Base-by-base conservation (phyloP, 306 rosid species). In the Rosa multiflora region DNA sequence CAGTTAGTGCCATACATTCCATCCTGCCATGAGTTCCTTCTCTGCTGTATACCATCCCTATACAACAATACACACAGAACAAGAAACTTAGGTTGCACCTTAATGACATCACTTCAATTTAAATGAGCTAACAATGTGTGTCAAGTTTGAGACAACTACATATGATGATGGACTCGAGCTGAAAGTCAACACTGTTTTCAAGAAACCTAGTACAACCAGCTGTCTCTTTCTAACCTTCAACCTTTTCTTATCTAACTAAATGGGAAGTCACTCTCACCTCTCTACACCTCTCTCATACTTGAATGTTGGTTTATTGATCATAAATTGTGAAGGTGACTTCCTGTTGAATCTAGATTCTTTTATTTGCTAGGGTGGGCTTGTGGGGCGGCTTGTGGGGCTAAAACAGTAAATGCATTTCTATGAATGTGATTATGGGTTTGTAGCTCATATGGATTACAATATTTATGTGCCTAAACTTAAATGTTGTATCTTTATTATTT, bases 21-120 rank as follows among this genome's bases (percentile, higher is more conserved):
- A 75, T 91, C 93, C 59, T 84, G 90, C 97, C 97, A 95, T 69
- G 99, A 95, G 83, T 92, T 95, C 79, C 97, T 90, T 79, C 99
- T 86, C 75, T 95, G 98, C 81, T 95, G 99, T 75, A 95, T 29
- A 0, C 99, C 99, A 82, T 88, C 86, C 99, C 99, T 95, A 86
- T 71, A 59, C 70, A n/a, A 80, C 76, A 20, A 72, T 12, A 70
- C 20, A 70, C 10, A 70, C 53, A 81, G 10, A 26, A 42, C 21
- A 70, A 13, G 53, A 39, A 59, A 77, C 4, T 20, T 37, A 75
- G 62, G 40, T 48, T 63, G 44, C 37, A 13, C 20, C 61, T 42
- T 4, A 73, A 72, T 18, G 20, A 42, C 29, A 51, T 18, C 82
- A 78, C 67, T 37, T 47, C 64, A 48, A n/a, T 37, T 35, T 4